phyloP scores from a whole-genome alignment of 306 rosid species.

The Pterocarpus macrocarpus region DNA sequence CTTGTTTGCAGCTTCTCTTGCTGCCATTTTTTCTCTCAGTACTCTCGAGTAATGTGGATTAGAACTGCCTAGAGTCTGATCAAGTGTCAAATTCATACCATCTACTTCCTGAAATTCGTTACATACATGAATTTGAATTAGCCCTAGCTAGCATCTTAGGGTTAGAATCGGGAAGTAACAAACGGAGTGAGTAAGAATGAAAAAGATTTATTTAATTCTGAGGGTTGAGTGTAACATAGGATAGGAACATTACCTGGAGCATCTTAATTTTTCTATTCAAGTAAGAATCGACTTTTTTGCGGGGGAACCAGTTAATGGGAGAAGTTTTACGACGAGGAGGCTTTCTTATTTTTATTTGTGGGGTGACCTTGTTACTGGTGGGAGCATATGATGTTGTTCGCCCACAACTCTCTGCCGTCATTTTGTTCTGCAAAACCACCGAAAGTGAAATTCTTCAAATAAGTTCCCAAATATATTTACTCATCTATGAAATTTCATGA shows the following conservation, averaged over 20 bases:
- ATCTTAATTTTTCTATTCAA: slow-evolving; percentile 85
- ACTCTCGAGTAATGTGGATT: slow-evolving; percentile 92
- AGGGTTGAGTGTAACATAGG: neutral
- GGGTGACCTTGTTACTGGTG: slow-evolving; percentile 67
- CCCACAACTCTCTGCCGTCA: slow-evolving; percentile 57
- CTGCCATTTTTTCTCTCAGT: slow-evolving; percentile 90
- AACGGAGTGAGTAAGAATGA: too few species aligned
- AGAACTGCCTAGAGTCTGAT: slow-evolving; percentile 92
- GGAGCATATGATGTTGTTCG: slow-evolving; percentile 65
- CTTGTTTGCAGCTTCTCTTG: slow-evolving; percentile 82
- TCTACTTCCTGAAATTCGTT: slow-evolving; percentile 69
- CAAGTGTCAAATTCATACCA: slow-evolving; percentile 88
- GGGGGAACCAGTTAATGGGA: slow-evolving; percentile 90
- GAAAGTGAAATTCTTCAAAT: neutral
- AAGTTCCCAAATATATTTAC: neutral
- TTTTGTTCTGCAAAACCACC: slow-evolving; percentile 66
- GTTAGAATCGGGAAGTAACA: too few species aligned
- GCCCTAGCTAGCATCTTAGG: too few species aligned
- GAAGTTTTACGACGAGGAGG: slow-evolving; percentile 84
- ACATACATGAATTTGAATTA: neutral
- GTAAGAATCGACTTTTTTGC: slow-evolving; percentile 88
- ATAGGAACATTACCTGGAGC: slow-evolving; percentile 77
- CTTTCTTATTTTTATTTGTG: slow-evolving; percentile 85
- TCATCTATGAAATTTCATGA: neutral
- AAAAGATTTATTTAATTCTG: too few species aligned